These are phyloP conservation scores for Allium cepa DNA, from an alignment of 106 monocot species.

Conservation along the genomic window DNA sequence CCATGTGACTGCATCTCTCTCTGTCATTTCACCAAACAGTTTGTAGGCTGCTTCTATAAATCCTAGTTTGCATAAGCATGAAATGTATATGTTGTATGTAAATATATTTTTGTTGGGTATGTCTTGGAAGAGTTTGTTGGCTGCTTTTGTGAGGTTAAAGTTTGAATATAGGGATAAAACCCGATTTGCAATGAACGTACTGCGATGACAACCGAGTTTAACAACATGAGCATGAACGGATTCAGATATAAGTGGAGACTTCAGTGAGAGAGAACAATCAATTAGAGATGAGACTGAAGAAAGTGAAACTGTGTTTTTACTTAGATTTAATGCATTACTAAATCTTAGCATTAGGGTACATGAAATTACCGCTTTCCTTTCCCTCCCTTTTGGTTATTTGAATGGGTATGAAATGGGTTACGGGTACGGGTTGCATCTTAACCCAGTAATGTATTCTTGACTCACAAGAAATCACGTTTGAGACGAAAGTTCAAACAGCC, in stretches of 20 bases:
- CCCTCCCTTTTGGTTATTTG: no score
- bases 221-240: conserved; percentile 30
- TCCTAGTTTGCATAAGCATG: conserved; percentile 11
- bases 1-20: conserved; percentile 44
- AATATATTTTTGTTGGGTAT: conserved; percentile 40
- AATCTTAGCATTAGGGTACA: no score
- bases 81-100: conserved; percentile 45
- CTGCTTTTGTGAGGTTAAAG: conserved; percentile 8
- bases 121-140: conserved; percentile 19
- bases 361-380: no score
- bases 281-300: conserved; percentile 8
- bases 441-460: no score
- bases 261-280: conserved; percentile 15
- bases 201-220: conserved; percentile 37
- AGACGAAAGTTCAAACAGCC: no score
- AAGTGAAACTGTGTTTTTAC: no score
- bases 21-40: conserved; percentile 55
- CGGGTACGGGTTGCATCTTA: no score
- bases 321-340: no score
- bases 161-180: conserved; percentile 45
- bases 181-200: conserved; percentile 39
- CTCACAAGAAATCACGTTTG: no score
- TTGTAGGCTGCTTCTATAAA: conserved; percentile 17
- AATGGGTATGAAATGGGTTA: no score
- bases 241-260: conserved; percentile 9